Base-by-base conservation (phyloP, 2,329 filamentous ascomycete species). In the Botryotinia calthae region DNA sequence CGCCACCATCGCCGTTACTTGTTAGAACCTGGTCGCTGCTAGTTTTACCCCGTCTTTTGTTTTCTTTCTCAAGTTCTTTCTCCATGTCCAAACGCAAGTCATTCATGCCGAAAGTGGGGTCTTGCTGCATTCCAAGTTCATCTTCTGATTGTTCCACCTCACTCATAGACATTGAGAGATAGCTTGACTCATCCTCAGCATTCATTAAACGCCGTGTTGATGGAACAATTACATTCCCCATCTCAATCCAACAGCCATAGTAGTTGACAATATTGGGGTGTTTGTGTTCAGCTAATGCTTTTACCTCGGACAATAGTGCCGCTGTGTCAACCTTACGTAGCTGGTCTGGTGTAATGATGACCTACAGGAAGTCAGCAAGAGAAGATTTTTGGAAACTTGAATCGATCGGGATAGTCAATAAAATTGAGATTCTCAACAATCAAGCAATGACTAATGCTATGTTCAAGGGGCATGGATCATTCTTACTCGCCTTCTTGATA, bases 211-310 rank as follows among this genome's bases (percentile, higher is more conserved):
- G 83, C 82, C 34, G 81, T 10, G 28, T n/a, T 22, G 63, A 72
- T n/a, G 70, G 37, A 54, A 63, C 66, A 42, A 63, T 9, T 5
- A n/a, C 37, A 46, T 70, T 62, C 2, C 66, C 71, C 46, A 69
- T 62, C 81, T 92, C 90, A 22, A 91, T 83, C 90, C 90, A 92
- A 22, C 87, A 87, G 69, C 86, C 85, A 78, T 88, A 88, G 77
- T 92, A 92, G 37, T 89, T 85, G 51, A 92, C 90, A 72, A 92
- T 86, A 78, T 92, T 91, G 8, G 84, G 84, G 79, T 92, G 90
- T 63, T 91, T 87, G 25, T 91, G 82, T 40, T 84, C 83, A 64
- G 90, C 89, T 62, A 92, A 82, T 0, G 88, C 89, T 65, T 88
- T 84, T 14, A 91, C 86, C 80, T 91, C 89, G 61, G 73, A 59